These are phyloP conservation scores for Phialophora verrucosa DNA, from an alignment of 2,329 filamentous ascomycete species.

Conservation along the genomic window DNA sequence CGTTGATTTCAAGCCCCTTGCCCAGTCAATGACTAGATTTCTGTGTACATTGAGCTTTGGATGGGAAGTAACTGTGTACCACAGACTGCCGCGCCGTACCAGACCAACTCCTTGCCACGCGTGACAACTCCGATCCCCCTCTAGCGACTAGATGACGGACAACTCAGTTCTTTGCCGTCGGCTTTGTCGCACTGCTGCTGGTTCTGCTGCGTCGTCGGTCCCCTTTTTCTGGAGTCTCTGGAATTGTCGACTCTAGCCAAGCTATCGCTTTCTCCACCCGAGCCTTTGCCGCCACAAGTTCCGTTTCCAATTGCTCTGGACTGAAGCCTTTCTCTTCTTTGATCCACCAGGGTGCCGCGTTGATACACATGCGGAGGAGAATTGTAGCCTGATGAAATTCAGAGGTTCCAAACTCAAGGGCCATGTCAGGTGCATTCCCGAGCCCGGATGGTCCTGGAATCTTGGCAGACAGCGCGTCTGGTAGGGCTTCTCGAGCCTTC, in stretches of 20 bases:
- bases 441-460: constrained; percentile 8
- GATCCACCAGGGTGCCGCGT: constrained; percentile 36
- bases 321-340: constrained; percentile 24
- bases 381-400: constrained; percentile 30
- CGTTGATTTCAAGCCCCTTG: not conserved
- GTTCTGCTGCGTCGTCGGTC: constrained; percentile 13
- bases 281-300: constrained; percentile 21
- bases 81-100: not conserved
- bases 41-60: constrained; percentile 13
- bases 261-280: constrained; percentile 23
- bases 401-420: constrained; percentile 25
- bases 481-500: constrained; percentile 22
- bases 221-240: constrained; percentile 5
- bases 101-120: not conserved
- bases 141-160: not conserved
- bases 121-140: not conserved
- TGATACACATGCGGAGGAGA: constrained; percentile 30
- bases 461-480: constrained; percentile 17
- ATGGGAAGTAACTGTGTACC: constrained; percentile 7
- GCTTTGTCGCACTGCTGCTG: constrained; percentile 2
- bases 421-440: constrained; percentile 17
- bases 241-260: constrained; percentile 23
- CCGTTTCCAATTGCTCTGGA: constrained; percentile 17
- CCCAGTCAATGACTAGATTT: constrained; percentile 10
- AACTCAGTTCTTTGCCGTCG: not conserved